Percentiles rank a stretch among this genome's conserved stretches.
These are phyloP conservation scores for Amanita phalloides DNA, from an alignment of 768 basidiomycete genomes.

Conservation along the genomic window DNA sequence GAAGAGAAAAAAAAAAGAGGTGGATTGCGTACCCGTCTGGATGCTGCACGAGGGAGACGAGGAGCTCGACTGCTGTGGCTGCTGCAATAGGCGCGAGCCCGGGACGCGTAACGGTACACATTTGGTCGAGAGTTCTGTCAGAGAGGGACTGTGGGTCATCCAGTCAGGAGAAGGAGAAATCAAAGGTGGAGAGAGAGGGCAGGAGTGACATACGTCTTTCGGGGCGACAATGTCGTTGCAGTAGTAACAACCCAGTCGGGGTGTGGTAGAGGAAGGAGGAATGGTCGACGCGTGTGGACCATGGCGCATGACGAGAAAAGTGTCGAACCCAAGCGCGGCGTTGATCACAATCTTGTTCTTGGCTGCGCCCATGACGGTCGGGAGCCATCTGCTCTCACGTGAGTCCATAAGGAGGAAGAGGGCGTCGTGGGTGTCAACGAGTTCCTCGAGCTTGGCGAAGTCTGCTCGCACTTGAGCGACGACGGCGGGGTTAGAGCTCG, in stretches of 20 bases:
- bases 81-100: conserved; percentile 90
- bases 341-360: conserved; percentile 93
- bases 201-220: conserved; percentile 52
- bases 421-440: conserved; percentile 81
- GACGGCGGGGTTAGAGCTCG: conserved; percentile 30
- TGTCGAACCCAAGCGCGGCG: conserved; percentile 91
- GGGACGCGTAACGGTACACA: conserved; percentile 97
- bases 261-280: conserved; percentile 16
- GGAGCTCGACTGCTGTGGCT: conserved; percentile 85
- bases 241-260: conserved; percentile 84
- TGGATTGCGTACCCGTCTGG: conserved; percentile 56
- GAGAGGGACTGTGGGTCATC: conserved; percentile 34
- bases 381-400: conserved; percentile 94
- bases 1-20: background rate
- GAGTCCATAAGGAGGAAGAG: conserved; percentile 97
- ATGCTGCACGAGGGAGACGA: conserved; percentile 84
- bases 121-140: conserved; percentile 93
- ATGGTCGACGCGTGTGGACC: conserved; percentile 45
- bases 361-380: conserved; percentile 75
- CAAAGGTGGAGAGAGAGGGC: background rate
- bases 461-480: conserved; percentile 53
- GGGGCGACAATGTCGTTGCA: conserved; percentile 98
- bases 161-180: background rate
- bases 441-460: conserved; percentile 58
- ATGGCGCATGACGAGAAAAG: conserved; percentile 94